A percentile compares a stretch with the other conserved stretches of the same genome.
phyloP scores from a whole-genome alignment of 179 eudicot species.

The Nepenthes alata region DNA sequence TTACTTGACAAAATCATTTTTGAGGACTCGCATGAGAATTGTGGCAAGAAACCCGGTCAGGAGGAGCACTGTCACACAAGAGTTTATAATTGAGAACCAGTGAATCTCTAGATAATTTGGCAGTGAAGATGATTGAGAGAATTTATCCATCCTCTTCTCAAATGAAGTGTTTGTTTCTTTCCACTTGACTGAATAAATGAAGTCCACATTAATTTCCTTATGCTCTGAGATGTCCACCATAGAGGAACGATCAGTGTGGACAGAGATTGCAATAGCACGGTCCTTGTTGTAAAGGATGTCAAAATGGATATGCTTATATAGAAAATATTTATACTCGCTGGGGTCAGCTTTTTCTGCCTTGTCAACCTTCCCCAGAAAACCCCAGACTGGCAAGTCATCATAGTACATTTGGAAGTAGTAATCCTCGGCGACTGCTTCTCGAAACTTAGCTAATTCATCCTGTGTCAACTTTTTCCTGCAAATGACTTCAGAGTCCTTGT shows the following conservation, averaged over 20 bases:
- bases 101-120: constrained; percentile 4
- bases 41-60: constrained; percentile 3
- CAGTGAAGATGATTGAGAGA: constrained; percentile 1
- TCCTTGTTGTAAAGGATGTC: constrained; percentile 5
- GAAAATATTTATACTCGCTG: constrained; percentile 17
- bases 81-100: constrained; percentile 5
- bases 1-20: constrained; percentile 7
- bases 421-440: constrained; percentile 35
- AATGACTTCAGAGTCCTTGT: constrained; percentile 4
- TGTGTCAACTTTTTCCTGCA: constrained; percentile 32
- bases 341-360: constrained; percentile 40
- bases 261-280: constrained; percentile 4
- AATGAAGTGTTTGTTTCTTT: constrained; percentile 1
- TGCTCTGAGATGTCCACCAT: constrained; percentile 1
- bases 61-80: constrained; percentile 4
- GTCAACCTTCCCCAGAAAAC: constrained; percentile 46
- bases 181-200: constrained; percentile 3
- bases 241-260: not conserved
- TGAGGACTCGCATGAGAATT: constrained; percentile 4
- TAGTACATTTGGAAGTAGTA: constrained; percentile 52
- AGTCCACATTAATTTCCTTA: constrained; percentile 4
- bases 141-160: constrained; percentile 5
- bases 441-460: constrained; percentile 33
- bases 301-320: constrained; percentile 5
- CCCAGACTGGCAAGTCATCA: constrained; percentile 54